Base-by-base conservation (phyloP, 495 filamentous ascomycete species). In the Penicillium lagena region DNA sequence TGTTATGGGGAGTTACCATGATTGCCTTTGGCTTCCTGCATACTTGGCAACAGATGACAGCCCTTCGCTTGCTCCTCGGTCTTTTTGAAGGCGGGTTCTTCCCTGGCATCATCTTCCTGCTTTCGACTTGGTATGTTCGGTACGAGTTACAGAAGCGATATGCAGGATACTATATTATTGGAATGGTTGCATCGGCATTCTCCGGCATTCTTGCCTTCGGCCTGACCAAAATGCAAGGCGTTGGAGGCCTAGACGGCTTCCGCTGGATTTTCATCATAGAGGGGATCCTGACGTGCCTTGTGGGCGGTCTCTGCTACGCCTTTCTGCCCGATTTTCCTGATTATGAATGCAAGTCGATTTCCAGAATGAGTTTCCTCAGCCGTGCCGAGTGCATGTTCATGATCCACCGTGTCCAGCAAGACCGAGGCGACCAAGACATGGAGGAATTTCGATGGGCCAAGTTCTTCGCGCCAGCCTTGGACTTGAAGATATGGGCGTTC, bases 181-280 rank as follows among this genome's bases (percentile, higher is more conserved):
- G 75, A 12, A 72, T 59, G 37, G 52, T 77, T 5, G 76, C 78
- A 5, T 66, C 70, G 15, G 78, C 68, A 10, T 77, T 77, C 55
- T 59, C 64, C 0, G 76, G 77, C 47, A 77, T 46, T 4, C 59
- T 85, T 1, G 81, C 82, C 9, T 81, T 70, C 47, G 77, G 73
- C 2, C 54, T 78, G 39, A 71, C 70, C 65, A 62, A 72, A 42
- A 62, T 74, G 62, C 43, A 51, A 2, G 68, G 67, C 11, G 44
- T 60, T 2, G 55, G 47, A 17, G 59, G 58, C 4, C 52, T 72
- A 13, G 55, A 48, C 30, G 77, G 77, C 28, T 80, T 77, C 77
- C 54, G 68, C 39, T 76, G 72, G 72, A 72, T 75, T 47, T 60
- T 58, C 39, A 59, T 55, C 28, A 39, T 57, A n/a, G 37, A 35